Evolutionary conservation across 352 stramenopile species (phyloP).

Genomic region (Phytophthora citrophthora): DNA sequence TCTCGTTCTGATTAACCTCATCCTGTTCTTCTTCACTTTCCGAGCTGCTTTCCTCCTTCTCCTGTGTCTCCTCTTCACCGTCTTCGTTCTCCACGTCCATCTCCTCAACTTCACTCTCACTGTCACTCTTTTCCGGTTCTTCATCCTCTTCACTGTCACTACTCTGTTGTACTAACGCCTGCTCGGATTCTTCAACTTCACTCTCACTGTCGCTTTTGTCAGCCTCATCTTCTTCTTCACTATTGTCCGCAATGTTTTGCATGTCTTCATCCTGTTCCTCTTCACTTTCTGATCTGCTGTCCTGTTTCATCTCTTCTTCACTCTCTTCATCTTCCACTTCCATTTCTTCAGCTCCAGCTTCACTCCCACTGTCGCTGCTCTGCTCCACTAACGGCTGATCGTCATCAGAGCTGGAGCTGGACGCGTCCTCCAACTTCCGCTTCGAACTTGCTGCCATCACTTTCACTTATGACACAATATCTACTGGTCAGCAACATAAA

Average conservation of each 20-base stretch:
- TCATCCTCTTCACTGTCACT: background rate
- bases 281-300: too few relatives aligned
- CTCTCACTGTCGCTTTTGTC: too few relatives aligned
- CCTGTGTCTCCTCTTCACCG: conserved; percentile 10
- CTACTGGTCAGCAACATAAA: background rate
- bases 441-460: conserved; percentile 24
- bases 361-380: conserved; percentile 1
- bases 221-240: too few relatives aligned
- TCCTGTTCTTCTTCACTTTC: conserved; percentile 11
- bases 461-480: background rate
- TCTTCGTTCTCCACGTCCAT: conserved; percentile 2
- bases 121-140: background rate
- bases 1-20: background rate
- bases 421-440: conserved; percentile 39
- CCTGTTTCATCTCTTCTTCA: too few relatives aligned
- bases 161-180: background rate
- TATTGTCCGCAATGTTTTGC: too few relatives aligned
- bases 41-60: background rate
- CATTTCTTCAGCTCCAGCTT: background rate
- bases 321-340: conserved; percentile 4
- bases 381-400: background rate
- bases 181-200: background rate
- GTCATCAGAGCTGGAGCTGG: conserved; percentile 1
- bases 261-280: background rate
- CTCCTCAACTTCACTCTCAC: conserved; percentile 2